Conservation (phyloP, 2,329 filamentous ascomycete genomes). For the Colletotrichum siamense region DNA sequence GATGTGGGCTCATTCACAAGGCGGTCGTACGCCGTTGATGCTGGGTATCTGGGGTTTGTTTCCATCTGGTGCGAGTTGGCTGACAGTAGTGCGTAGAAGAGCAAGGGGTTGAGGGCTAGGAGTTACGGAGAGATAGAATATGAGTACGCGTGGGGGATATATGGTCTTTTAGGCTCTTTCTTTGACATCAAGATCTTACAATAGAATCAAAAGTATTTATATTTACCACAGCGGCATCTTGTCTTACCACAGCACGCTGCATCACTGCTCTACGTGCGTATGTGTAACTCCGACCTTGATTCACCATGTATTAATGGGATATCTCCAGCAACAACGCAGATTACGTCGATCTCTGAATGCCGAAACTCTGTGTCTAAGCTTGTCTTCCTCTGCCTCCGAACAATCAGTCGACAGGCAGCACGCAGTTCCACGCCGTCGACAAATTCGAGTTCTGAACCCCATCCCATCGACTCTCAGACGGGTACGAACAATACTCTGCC, state of each 20-base stretch:
- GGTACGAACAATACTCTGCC: not conserved
- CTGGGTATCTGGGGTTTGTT: not conserved
- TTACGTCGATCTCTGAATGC: not conserved
- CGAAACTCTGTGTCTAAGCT: accelerated
- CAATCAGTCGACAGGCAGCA: not conserved
- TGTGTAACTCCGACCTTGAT: not conserved
- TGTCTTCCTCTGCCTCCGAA: not conserved
- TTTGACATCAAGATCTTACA: not conserved
- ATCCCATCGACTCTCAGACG: not conserved
- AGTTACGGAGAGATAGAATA: not conserved
- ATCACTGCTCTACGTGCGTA: not conserved
- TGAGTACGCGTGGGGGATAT: no score
- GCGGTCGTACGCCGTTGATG: not conserved
- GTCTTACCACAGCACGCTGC: not conserved
- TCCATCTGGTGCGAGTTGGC: not conserved
- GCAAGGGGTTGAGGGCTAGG: not conserved
- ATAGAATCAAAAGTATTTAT: not conserved
- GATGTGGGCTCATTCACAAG: accelerated
- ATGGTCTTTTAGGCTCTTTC: not conserved
- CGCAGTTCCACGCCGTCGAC: not conserved
- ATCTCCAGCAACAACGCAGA: not conserved
- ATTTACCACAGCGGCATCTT: not conserved
- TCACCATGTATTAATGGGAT: not conserved
- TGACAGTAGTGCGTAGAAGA: no score
- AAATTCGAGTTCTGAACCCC: not conserved